phyloP scores from a whole-genome alignment of 106 monocot species.

The Platanthera zijinensis region DNA sequence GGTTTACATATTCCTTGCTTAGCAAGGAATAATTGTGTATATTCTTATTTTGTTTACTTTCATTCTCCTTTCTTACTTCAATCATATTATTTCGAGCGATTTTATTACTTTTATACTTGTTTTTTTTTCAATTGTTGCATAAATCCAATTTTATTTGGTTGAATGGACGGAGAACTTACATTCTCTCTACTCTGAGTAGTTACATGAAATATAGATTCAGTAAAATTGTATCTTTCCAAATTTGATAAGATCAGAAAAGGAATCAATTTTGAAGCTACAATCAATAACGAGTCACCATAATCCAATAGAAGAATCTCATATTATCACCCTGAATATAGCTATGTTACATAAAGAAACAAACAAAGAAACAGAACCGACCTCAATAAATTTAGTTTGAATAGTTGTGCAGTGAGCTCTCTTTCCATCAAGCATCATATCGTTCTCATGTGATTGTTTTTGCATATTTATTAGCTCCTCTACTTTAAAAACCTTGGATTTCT shows the following conservation, averaged over 20 bases:
- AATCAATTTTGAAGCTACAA: neutral
- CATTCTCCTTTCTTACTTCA: too few species aligned
- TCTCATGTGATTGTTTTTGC: conserved; percentile 41
- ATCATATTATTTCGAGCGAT: too few species aligned
- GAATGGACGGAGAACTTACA: too few species aligned
- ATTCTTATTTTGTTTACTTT: too few species aligned
- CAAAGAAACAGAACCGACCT: conserved; percentile 28
- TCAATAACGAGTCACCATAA: neutral
- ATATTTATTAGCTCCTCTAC: conserved; percentile 48
- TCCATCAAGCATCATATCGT: conserved; percentile 38
- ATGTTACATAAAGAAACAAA: neutral
- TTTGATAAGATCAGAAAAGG: neutral
- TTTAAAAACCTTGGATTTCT: conserved; percentile 44
- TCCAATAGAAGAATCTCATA: neutral
- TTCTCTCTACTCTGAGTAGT: too few species aligned
- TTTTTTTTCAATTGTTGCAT: too few species aligned
- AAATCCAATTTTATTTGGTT: too few species aligned
- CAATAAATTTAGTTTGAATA: conserved; percentile 41
- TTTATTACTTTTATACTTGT: too few species aligned
- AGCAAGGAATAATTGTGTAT: too few species aligned
- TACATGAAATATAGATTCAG: too few species aligned
- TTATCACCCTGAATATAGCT: neutral
- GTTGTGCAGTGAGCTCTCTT: conserved; percentile 33
- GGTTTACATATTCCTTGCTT: too few species aligned
- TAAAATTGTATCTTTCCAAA: neutral